These are phyloP conservation scores for Papilionanthe hybrid DNA, from an alignment of 116 monocot species.

Conservation along the genomic window DNA sequence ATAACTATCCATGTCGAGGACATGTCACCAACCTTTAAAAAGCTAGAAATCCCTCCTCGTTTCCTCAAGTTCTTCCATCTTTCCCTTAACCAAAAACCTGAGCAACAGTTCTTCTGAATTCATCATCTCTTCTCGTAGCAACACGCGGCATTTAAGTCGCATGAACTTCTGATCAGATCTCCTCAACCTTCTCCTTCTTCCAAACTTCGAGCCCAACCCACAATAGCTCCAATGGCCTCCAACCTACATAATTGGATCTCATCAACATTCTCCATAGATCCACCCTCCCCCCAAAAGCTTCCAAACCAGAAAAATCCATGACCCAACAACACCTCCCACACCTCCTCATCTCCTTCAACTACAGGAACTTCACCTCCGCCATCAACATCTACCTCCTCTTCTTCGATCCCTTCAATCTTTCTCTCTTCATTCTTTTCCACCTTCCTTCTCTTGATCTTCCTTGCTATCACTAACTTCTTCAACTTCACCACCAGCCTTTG, in stretches of 20 bases:
- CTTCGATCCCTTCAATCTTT: not conserved
- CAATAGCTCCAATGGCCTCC: not conserved
- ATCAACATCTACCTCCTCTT: not conserved
- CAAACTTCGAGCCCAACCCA: not conserved
- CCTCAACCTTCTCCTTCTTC: not conserved
- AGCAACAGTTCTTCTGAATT: no score
- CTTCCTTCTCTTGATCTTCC: slow-evolving; percentile 8
- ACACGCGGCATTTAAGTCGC: no score
- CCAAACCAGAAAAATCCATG: slow-evolving; percentile 22
- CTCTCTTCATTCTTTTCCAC: not conserved
- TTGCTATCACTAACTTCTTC: not conserved
- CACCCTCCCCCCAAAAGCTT: slow-evolving; percentile 17
- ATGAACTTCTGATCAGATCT: no score
- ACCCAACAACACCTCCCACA: slow-evolving; percentile 17
- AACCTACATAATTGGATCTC: not conserved
- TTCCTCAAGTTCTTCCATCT: no score
- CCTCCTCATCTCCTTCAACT: slow-evolving; percentile 4
- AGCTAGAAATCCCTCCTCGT: no score
- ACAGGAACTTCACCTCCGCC: not conserved
- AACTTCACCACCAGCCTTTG: not conserved
- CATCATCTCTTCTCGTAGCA: no score
- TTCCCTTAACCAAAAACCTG: no score
- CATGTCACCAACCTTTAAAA: no score
- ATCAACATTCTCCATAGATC: not conserved
- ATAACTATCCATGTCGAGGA: no score